Evolutionary conservation across 495 filamentous ascomycete genomes (phyloP), one percentile per base, ranked within the genome.

Genomic region (Penicillium samsonianum): DNA sequence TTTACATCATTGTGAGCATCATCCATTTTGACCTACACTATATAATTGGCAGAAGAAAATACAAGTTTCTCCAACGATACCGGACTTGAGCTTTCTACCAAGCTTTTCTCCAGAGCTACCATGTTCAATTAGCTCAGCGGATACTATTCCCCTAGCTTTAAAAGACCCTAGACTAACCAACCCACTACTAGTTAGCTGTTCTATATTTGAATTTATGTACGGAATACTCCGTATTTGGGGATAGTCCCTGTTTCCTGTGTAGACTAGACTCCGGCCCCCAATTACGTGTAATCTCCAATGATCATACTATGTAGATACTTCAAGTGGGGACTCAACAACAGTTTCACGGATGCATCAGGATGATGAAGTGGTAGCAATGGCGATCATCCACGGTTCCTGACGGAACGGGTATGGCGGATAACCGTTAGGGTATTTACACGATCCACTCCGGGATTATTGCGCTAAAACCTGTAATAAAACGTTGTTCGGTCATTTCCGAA

Each of bases 1-100:
- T 67, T 70, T 70, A 64, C 68, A 71, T 69, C 70, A 73, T 73
- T 37, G 62, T 68, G 68, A 70, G 59, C 70, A 71, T 69, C 68
- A 74, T 62, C 61, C 57, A 62, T 64, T 56, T 55, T 50, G 56
- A 53, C 51, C 30, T 33, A 33, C 30, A 33, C 30, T 33, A 33
- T 60, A n/a, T 20, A 43, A 25, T 42, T 43, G 19, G 16, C 3
- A 17, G 30, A 31, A 31, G 30, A 5, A 12, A 12, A 33, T 33
- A 14, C 30, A 14, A 33, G 10, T 33, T 33, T 33, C 30, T 33
- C 30, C 30, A 4, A 33, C 1, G 7, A 38, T 38, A 38, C 35
- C 33, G 14, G 16, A 16, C 33, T 37, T 37, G 33, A n/a, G 33
- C 35, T 38, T 38, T 2, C n/a, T 38, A 38, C 35, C 35, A 37